phyloP scores from a whole-genome alignment of 441 rosid genomes.

The Brassica balearica region DNA sequence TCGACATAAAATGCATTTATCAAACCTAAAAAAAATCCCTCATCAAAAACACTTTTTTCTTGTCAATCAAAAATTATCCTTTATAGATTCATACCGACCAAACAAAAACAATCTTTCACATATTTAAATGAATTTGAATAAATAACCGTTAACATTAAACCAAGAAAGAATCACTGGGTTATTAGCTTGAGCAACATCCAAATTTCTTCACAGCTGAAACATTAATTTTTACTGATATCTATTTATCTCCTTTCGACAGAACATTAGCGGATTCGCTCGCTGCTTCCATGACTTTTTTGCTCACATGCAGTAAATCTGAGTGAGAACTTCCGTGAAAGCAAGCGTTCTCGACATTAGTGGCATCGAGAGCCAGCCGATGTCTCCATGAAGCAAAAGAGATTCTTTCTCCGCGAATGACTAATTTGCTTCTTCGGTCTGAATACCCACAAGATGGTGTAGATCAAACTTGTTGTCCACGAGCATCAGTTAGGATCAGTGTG shows the following conservation, averaged over 20 bases:
- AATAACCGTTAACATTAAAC: slow-evolving; percentile 12
- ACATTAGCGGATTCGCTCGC: slow-evolving; percentile 59
- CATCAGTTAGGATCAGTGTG: slow-evolving; percentile 92
- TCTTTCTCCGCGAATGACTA: slow-evolving; percentile 72
- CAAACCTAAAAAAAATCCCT: slow-evolving; percentile 28
- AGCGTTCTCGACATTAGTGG: slow-evolving; percentile 83
- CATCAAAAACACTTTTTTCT: not conserved
- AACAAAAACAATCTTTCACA: no score
- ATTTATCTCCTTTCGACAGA: slow-evolving; percentile 69
- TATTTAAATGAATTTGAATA: slow-evolving; percentile 4
- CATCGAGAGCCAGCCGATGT: slow-evolving; percentile 84
- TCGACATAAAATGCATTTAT: slow-evolving; percentile 22
- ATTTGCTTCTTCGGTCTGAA: slow-evolving; percentile 65
- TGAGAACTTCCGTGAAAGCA: slow-evolving; percentile 69
- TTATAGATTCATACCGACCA: no score
- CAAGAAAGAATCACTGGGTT: not conserved
- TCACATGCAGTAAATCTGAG: slow-evolving; percentile 77
- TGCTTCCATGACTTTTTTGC: slow-evolving; percentile 81
- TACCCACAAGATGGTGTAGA: slow-evolving; percentile 84
- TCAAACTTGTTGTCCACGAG: slow-evolving; percentile 89
- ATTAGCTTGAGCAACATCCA: slow-evolving; percentile 79
- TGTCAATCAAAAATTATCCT: no score
- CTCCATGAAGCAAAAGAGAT: slow-evolving; percentile 80
- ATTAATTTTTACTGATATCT: no score
- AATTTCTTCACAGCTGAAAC: slow-evolving; percentile 53